Conservation (phyloP, 306 rosid species). For the Vigna unguiculata region DNA sequence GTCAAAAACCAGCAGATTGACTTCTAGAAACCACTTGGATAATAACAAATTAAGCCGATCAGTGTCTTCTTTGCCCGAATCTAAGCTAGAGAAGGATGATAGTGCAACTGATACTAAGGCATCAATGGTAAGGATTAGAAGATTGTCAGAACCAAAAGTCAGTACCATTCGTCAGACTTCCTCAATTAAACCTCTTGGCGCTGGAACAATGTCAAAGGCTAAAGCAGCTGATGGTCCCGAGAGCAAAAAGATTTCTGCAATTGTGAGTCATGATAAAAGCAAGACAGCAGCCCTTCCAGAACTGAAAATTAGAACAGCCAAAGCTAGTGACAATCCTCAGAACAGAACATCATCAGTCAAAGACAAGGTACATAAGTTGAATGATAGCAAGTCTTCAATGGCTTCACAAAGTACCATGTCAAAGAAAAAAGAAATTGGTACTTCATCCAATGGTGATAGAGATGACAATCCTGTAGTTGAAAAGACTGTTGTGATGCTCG, state of each 20-base stretch:
- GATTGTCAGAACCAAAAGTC: constrained; percentile 94
- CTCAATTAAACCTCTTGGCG: constrained; percentile 55
- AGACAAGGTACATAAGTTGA: constrained; percentile 59
- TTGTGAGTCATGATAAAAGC: constrained; percentile 80
- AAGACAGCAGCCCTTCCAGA: constrained; percentile 92
- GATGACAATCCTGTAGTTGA: constrained; percentile 82
- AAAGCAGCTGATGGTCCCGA: constrained; percentile 68
- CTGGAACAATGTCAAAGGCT: constrained; percentile 54
- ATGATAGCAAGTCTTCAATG: constrained; percentile 50
- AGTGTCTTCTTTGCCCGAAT: constrained; percentile 75
- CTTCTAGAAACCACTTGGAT: constrained; percentile 58
- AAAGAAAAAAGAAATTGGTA: constrained; percentile 53
- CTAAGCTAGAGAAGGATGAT: constrained; percentile 70
- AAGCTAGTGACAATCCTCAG: constrained; percentile 58
- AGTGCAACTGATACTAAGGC: constrained; percentile 68
- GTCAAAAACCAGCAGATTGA: constrained; percentile 74
- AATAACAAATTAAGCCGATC: constrained; percentile 74
- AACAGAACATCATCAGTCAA: constrained; percentile 55
- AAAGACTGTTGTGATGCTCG: constrained; percentile 85
- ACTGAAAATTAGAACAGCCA: constrained; percentile 83
- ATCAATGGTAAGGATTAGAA: constrained; percentile 81
- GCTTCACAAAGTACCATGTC: constrained; percentile 54
- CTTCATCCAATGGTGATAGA: constrained; percentile 53
- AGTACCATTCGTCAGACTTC: constrained; percentile 56
- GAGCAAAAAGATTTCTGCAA: constrained; percentile 81